Percentiles rank a stretch among this genome's conserved stretches.
Conservation (phyloP, 306 rosid species). For the Heteromeles arbutifolia region DNA sequence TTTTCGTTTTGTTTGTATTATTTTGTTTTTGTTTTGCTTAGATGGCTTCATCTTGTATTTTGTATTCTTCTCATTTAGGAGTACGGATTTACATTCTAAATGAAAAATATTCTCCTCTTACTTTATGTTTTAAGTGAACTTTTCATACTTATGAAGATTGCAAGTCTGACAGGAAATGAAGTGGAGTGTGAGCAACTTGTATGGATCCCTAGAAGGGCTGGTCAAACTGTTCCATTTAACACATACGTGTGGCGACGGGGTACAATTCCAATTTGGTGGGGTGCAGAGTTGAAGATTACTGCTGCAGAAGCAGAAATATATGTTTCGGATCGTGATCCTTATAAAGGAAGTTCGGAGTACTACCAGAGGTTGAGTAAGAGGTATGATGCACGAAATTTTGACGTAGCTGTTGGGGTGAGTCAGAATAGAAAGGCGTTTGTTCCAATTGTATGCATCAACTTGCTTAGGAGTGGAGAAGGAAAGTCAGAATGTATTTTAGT, state of each 20-base stretch:
- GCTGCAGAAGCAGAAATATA: conserved; percentile 98
- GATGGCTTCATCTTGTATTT: background rate
- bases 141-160: conserved; percentile 11
- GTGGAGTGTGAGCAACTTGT: conserved; percentile 97
- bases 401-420: conserved; percentile 41
- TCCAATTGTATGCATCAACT: conserved; percentile 86
- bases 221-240: conserved; percentile 90
- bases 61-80: background rate
- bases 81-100: background rate
- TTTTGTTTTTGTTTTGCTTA: background rate
- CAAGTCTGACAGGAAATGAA: conserved; percentile 75
- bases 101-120: background rate
- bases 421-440: conserved; percentile 58
- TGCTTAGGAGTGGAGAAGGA: conserved; percentile 93
- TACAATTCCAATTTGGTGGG: conserved; percentile 99
- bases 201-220: conserved; percentile 82
- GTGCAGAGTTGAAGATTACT: conserved; percentile 94
- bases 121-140: conserved; percentile 7
- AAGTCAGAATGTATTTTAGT: conserved; percentile 86
- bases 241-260: conserved; percentile 92
- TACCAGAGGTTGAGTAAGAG: conserved; percentile 81
- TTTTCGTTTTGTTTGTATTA: background rate
- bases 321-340: conserved; percentile 83
- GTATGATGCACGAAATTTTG: conserved; percentile 66
- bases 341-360: conserved; percentile 77